Percentiles rank a stretch among this genome's conserved stretches.
These are phyloP conservation scores for Rhododendron mucronatum DNA, from an alignment of 148 eudicot genomes.

Conservation along the genomic window DNA sequence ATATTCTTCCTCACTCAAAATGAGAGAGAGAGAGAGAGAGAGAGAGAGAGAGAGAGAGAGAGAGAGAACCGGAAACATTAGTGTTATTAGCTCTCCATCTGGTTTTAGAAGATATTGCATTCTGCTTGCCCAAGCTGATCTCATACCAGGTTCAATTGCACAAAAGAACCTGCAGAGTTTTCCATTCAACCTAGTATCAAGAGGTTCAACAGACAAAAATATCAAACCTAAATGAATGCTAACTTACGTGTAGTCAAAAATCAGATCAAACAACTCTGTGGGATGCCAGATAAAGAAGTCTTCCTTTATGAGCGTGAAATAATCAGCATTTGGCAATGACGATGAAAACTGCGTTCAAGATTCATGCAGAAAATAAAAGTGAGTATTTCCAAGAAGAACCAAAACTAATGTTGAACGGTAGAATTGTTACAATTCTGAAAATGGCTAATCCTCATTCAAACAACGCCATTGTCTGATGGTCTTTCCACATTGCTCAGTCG, in stretches of 20 bases:
- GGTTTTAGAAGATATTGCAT: conserved; percentile 59
- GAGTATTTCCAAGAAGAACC: not conserved
- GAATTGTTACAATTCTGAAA: conserved; percentile 1
- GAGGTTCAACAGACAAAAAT: not conserved
- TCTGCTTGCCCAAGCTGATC: conserved; percentile 66
- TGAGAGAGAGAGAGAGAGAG: not conserved
- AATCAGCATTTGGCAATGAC: conserved; percentile 43
- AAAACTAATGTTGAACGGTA: not conserved
- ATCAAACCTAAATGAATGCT: not conserved
- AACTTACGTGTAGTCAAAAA: conserved; percentile 90
- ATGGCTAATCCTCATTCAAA: not conserved
- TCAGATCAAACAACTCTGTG: conserved; percentile 69
- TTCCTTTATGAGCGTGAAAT: conserved; percentile 43
- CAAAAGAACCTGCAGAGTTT: conserved; percentile 71
- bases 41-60: not conserved
- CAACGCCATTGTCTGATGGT: not conserved
- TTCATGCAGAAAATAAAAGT: not conserved
- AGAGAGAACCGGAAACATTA: conserved; percentile 66
- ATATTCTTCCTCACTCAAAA: too few relatives aligned
- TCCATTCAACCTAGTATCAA: not conserved
- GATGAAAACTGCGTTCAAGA: conserved; percentile 50
- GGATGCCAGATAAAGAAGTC: conserved; percentile 83
- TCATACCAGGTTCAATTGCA: conserved; percentile 71
- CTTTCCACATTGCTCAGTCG: not conserved
- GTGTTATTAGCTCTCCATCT: conserved; percentile 81